Evolutionary conservation across 352 stramenopile genomes (phyloP).

Genomic region (Phytophthora colocasiae): DNA sequence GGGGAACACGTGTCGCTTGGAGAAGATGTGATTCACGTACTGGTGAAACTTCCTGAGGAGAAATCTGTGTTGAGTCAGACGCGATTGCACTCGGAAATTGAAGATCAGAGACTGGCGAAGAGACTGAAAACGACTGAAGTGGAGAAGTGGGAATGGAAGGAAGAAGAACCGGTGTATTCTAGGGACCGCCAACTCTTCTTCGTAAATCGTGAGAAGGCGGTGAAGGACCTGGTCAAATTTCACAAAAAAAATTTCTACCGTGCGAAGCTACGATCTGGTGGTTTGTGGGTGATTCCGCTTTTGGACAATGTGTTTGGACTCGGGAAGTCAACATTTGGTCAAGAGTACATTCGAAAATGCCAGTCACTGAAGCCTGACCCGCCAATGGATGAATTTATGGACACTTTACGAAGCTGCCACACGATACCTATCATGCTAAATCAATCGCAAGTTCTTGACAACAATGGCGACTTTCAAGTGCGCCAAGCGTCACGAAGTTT

Average conservation of each 20-base stretch:
- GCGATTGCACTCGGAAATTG: too few relatives aligned
- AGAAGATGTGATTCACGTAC: too few relatives aligned
- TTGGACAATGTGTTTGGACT: too few relatives aligned
- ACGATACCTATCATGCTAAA: constrained; percentile 10
- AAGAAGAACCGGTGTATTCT: too few relatives aligned
- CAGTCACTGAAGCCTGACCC: neutral
- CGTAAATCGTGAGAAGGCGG: neutral
- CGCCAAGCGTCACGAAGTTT: neutral
- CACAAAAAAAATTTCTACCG: constrained; percentile 12
- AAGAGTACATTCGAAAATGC: constrained; percentile 21
- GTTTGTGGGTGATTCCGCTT: neutral
- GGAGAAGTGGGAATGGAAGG: too few relatives aligned
- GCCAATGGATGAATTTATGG: neutral
- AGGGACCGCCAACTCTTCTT: neutral
- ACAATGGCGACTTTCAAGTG: neutral
- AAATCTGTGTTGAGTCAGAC: neutral
- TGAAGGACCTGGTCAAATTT: neutral
- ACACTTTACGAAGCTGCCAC: constrained; percentile 10
- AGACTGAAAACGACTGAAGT: too few relatives aligned
- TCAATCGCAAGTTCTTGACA: neutral
- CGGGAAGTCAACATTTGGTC: constrained; percentile 18
- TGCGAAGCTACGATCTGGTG: neutral
- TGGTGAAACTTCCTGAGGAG: too few relatives aligned
- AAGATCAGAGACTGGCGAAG: too few relatives aligned
- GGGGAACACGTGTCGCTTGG: too few relatives aligned